phyloP scores from a whole-genome alignment of 2,329 filamentous ascomycete genomes.

The Calycina marina region DNA sequence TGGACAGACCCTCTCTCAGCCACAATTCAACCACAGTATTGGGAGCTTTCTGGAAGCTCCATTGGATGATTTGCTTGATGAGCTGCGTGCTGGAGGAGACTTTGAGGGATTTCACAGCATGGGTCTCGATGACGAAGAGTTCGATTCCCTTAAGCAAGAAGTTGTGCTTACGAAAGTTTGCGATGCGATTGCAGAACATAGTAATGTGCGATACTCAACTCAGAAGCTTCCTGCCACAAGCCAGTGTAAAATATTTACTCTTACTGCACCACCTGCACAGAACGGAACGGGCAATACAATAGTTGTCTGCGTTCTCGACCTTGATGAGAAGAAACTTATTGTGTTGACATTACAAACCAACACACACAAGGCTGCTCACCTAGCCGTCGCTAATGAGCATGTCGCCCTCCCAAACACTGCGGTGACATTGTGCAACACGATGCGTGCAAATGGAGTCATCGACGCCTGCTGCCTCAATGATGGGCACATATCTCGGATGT shows the following conservation, averaged over 20 bases:
- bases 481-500: constrained; percentile 49
- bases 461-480: constrained; percentile 62
- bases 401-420: constrained; percentile 20
- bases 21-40: constrained; percentile 28
- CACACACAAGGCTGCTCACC: constrained; percentile 10
- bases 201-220: constrained; percentile 44
- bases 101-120: constrained; percentile 58
- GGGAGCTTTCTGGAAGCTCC: constrained; percentile 54
- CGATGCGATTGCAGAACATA: constrained; percentile 46
- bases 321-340: constrained; percentile 50
- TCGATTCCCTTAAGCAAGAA: constrained; percentile 57
- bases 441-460: constrained; percentile 47
- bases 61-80: constrained; percentile 55
- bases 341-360: constrained; percentile 47
- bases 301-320: constrained; percentile 56
- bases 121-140: constrained; percentile 57
- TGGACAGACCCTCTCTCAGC: constrained; percentile 12
- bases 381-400: constrained; percentile 13
- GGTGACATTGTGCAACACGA: constrained; percentile 15
- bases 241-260: constrained; percentile 51
- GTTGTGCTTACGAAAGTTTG: constrained; percentile 59
- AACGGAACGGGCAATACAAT: constrained; percentile 40
- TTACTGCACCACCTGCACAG: constrained; percentile 42
- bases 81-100: constrained; percentile 44
- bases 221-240: constrained; percentile 36